Base-by-base conservation (phyloP, 495 filamentous ascomycete species). In the Corynascus novoguineensis region DNA sequence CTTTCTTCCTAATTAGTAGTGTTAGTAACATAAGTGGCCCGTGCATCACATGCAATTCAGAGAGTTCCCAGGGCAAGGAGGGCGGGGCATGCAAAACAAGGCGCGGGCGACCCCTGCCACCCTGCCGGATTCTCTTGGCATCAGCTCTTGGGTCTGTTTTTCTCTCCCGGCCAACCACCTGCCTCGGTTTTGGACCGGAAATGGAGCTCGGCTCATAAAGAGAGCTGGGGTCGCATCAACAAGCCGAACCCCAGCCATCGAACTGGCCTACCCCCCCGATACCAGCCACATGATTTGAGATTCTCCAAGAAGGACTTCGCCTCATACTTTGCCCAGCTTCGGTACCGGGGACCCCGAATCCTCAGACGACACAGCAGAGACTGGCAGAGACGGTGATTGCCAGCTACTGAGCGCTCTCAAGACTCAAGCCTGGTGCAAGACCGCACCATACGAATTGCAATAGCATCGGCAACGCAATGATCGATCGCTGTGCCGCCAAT, bases 401-500 rank as follows among this genome's bases (percentile, higher is more conserved):
- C 37, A 8, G 10, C 37, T 19, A 24, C 19, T 17, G 1, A 17
- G 15, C 41, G 19, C 19, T 8, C 41, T 19, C 41, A 44, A 22
- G 1, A 34, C 17, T 10, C 7, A 35, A 11, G 10, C 5, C 12
- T 19, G 14, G 19, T 7, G 34, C 27, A 41, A 1, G 12, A 40
- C 37, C 42, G 24, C n/a, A 41, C 28, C 8, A 31, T 42, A 14
- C 11, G n/a, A 32, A 41, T 31, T 32, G 53, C 21, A 29, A 22
- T 19, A 45, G 50, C 42, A 32, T 22, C 60, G 53, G 58, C 58
- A 51, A 32, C 61, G 65, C 65, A 51, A 71, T 69, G 66, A 60
- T 58, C 53, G 37, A 58, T 61, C 53, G 55, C 40, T 54, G 58
- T 51, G 49, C 58, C 63, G 63, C 72, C 75, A 79, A 92, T 92